Conservation (phyloP, 257 asterid species). For the Verbena officinalis region DNA sequence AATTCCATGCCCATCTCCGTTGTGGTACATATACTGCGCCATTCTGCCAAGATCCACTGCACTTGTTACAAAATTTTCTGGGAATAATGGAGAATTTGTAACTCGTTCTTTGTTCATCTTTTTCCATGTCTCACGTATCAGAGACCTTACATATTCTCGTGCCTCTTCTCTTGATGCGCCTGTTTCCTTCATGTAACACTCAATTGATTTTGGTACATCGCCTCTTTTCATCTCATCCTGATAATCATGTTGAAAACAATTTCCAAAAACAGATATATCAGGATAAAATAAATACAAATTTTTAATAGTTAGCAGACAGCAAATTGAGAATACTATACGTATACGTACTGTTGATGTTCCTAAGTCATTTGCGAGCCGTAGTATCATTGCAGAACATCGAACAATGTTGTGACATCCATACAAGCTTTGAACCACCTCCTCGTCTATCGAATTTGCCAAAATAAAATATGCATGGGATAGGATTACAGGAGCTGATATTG, state of each 20-base stretch:
- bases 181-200: slow-evolving; percentile 32
- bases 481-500: slow-evolving; percentile 25
- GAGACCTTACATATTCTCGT: neutral
- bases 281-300: too few species aligned
- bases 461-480: slow-evolving; percentile 35
- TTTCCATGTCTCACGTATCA: slow-evolving; percentile 33
- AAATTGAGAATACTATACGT: too few species aligned
- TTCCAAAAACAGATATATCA: too few species aligned
- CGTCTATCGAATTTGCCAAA: slow-evolving; percentile 27
- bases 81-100: slow-evolving; percentile 14
- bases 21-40: slow-evolving; percentile 45
- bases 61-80: slow-evolving; percentile 14
- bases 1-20: slow-evolving; percentile 49
- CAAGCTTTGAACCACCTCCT: slow-evolving; percentile 30
- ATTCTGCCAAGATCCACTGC: slow-evolving; percentile 43
- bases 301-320: too few species aligned
- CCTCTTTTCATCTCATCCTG: neutral
- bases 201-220: slow-evolving; percentile 6
- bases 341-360: slow-evolving; percentile 19
- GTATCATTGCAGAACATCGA: slow-evolving; percentile 31
- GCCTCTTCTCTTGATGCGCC: slow-evolving; percentile 31
- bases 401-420: slow-evolving; percentile 30
- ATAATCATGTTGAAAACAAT: neutral
- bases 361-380: slow-evolving; percentile 31
- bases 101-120: slow-evolving; percentile 28